These are phyloP conservation scores for Stereocaulon alpinum DNA, from an alignment of 495 filamentous ascomycete species.

Conservation along the genomic window DNA sequence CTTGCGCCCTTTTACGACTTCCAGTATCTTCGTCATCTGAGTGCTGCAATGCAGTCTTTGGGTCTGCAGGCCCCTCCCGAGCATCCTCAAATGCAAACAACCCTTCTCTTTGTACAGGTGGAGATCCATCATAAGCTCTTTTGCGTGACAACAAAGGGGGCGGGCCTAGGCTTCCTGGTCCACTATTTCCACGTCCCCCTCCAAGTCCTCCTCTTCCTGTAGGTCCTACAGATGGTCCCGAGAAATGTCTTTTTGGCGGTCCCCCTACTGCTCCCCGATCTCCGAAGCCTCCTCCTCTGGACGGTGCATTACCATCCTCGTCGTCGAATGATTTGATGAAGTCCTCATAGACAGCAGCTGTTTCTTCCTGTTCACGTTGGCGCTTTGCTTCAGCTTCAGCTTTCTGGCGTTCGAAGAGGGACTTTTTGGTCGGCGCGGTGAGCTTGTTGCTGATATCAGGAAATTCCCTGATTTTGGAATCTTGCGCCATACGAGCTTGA, in stretches of 20 bases:
- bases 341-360: constrained; percentile 78
- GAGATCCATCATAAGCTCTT: constrained; percentile 40
- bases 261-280: constrained; percentile 33
- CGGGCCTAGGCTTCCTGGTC: constrained; percentile 67
- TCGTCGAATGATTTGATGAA: constrained; percentile 86
- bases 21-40: constrained; percentile 42
- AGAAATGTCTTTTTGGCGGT: constrained; percentile 47
- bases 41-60: constrained; percentile 38
- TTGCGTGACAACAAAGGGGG: constrained; percentile 40
- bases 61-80: constrained; percentile 27
- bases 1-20: constrained; percentile 43
- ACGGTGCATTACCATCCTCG: constrained; percentile 35
- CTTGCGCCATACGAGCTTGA: constrained; percentile 31
- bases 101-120: constrained; percentile 36
- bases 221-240: constrained; percentile 34
- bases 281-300: constrained; percentile 25
- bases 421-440: constrained; percentile 73
- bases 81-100: constrained; percentile 49
- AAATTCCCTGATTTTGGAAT: constrained; percentile 49
- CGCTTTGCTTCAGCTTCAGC: constrained; percentile 90
- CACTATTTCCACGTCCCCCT: constrained; percentile 43
- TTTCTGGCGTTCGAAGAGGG: constrained; percentile 85
- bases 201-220: constrained; percentile 27
- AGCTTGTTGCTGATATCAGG: constrained; percentile 80
- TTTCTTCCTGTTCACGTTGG: constrained; percentile 76